Evolutionary conservation across 768 basidiomycete species (phyloP).

Genomic region (Lentinula sp.): DNA sequence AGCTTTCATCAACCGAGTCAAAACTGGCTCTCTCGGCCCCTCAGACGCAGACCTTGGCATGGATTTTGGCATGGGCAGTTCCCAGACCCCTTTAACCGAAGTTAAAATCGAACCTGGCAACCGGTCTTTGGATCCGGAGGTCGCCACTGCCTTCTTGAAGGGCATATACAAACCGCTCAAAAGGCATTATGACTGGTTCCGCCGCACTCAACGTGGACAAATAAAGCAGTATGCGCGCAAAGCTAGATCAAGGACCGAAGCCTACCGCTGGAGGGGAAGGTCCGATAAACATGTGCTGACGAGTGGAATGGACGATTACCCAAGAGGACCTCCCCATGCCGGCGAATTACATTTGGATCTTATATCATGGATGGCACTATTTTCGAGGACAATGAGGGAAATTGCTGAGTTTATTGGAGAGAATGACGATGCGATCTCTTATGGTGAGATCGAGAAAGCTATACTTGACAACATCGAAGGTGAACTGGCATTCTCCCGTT

Average conservation of each 20-base stretch:
- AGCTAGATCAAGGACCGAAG: constrained; percentile 84
- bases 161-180: constrained; percentile 81
- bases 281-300: constrained; percentile 85
- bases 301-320: constrained; percentile 96
- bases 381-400: constrained; percentile 87
- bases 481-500: constrained; percentile 20
- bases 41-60: constrained; percentile 63
- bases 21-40: constrained; percentile 34
- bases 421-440: constrained; percentile 76
- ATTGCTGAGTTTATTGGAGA: constrained; percentile 86
- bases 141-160: constrained; percentile 63
- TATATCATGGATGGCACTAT: constrained; percentile 96
- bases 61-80: constrained; percentile 43
- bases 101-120: constrained; percentile 21
- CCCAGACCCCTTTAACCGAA: constrained; percentile 38
- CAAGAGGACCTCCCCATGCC: constrained; percentile 79
- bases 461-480: constrained; percentile 85
- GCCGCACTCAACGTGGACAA: constrained; percentile 88
- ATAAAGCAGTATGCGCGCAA: constrained; percentile 85
- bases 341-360: constrained; percentile 93
- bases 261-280: constrained; percentile 91
- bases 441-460: constrained; percentile 69
- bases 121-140: constrained; percentile 49
- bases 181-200: constrained; percentile 95
- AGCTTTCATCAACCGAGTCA: constrained; percentile 77